Percentiles rank a stretch among this genome's conserved stretches.
Conservation (phyloP, 345 rosid genomes). For the Syzygium aqueum region DNA sequence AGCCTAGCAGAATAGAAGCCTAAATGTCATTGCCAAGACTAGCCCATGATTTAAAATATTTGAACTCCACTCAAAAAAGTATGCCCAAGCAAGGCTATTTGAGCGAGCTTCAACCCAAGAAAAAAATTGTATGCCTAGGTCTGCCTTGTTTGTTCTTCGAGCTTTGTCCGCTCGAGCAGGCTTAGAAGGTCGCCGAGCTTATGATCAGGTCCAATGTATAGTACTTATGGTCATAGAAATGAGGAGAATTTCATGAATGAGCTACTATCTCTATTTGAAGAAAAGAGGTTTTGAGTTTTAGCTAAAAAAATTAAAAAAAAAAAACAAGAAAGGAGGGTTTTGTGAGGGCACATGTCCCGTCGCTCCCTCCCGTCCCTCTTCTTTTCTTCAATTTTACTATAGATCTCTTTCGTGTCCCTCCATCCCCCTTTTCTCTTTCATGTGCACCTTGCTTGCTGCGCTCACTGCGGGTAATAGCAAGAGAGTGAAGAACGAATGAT, state of each 20-base stretch:
- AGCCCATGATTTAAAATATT: not conserved
- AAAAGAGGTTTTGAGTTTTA: not conserved
- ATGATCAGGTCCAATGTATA: not conserved
- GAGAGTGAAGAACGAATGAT: too few species aligned
- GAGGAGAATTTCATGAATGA: not conserved
- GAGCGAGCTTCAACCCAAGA: not conserved
- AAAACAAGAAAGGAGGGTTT: not conserved
- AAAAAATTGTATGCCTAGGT: not conserved
- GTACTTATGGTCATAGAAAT: not conserved
- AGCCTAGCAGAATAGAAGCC: not conserved
- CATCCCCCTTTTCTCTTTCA: not conserved
- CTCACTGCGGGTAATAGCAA: too few species aligned
- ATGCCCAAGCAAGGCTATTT: not conserved
- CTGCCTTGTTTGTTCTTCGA: not conserved
- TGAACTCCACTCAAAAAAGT: not conserved
- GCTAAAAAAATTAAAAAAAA: fast-evolving
- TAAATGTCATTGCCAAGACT: not conserved
- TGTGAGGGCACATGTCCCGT: not conserved
- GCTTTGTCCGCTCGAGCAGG: not conserved
- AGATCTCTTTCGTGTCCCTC: not conserved
- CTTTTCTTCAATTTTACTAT: not conserved
- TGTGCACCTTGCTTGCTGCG: too few species aligned
- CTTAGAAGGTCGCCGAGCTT: not conserved
- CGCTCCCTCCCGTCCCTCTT: not conserved
- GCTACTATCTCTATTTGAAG: not conserved